phyloP scores from a whole-genome alignment of 176 grass and related monocot genomes.

The Oryza meyeriana region DNA sequence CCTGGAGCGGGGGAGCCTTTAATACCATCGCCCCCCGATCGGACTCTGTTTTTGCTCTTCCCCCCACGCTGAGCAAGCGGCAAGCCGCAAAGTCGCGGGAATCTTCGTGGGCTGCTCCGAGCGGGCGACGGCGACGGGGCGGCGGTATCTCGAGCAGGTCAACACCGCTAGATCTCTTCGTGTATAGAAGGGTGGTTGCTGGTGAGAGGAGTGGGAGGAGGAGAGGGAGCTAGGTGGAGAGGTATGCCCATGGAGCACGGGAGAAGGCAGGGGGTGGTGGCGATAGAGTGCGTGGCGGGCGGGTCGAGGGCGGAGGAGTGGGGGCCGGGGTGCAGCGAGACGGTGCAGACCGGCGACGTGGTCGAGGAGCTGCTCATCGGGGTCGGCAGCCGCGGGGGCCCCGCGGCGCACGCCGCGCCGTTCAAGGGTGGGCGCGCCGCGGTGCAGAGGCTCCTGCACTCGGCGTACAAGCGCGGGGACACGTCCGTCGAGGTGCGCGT shows the following conservation, averaged over 20 bases:
- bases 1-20: background rate
- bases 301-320: slow-evolving; percentile 76
- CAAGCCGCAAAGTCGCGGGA: background rate
- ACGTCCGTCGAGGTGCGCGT: slow-evolving; percentile 82
- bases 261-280: slow-evolving; percentile 50
- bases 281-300: slow-evolving; percentile 84
- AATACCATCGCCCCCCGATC: background rate
- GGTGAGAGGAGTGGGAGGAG: background rate
- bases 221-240: background rate
- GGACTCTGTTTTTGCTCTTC: background rate
- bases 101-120: slow-evolving; percentile 3
- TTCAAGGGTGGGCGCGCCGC: slow-evolving; percentile 86
- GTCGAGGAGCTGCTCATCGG: slow-evolving; percentile 73
- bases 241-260: slow-evolving; percentile 42
- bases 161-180: slow-evolving; percentile 18
- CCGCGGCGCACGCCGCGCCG: slow-evolving; percentile 48
- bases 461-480: slow-evolving; percentile 67
- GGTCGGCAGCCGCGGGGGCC: slow-evolving; percentile 36
- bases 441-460: slow-evolving; percentile 76
- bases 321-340: slow-evolving; percentile 53
- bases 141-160: slow-evolving; percentile 18
- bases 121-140: slow-evolving; percentile 14
- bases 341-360: slow-evolving; percentile 76
- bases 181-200: background rate
- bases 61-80: background rate